These are phyloP conservation scores for Agaricus sinodeliciosus DNA, from an alignment of 768 basidiomycete genomes.

Conservation along the genomic window DNA sequence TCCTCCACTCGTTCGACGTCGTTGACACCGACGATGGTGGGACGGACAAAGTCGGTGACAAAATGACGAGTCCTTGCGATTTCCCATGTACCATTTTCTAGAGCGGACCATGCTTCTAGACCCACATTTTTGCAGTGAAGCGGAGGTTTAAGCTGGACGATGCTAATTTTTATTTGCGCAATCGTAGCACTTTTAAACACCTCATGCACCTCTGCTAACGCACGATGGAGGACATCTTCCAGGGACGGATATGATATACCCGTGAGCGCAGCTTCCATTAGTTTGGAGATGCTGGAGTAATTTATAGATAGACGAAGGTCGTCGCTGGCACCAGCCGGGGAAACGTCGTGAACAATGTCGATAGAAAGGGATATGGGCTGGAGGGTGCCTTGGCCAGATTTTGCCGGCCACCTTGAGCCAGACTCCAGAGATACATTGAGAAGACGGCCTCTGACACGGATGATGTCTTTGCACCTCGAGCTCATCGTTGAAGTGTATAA, in stretches of 20 bases:
- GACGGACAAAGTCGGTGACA: constrained; percentile 38
- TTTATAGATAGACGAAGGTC: constrained; percentile 55
- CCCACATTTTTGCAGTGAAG: constrained; percentile 42
- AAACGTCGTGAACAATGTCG: constrained; percentile 42
- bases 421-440: constrained; percentile 33
- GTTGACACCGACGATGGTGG: constrained; percentile 62
- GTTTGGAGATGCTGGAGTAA: constrained; percentile 44
- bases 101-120: constrained; percentile 28
- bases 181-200: constrained; percentile 23
- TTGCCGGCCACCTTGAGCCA: constrained; percentile 41
- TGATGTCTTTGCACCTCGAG: constrained; percentile 17
- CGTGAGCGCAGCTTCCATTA: constrained; percentile 22
- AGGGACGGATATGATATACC: constrained; percentile 31
- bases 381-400: constrained; percentile 22
- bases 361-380: constrained; percentile 54
- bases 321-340: constrained; percentile 42
- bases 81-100: constrained; percentile 15
- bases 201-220: constrained; percentile 32
- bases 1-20: constrained; percentile 56
- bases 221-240: constrained; percentile 36
- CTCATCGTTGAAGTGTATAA: neutral
- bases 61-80: constrained; percentile 16
- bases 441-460: constrained; percentile 44
- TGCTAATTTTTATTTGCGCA: constrained; percentile 24
- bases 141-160: constrained; percentile 43